These are phyloP conservation scores for Fusarium sp. DNA, from an alignment of 2,329 filamentous ascomycete species.

Conservation along the genomic window DNA sequence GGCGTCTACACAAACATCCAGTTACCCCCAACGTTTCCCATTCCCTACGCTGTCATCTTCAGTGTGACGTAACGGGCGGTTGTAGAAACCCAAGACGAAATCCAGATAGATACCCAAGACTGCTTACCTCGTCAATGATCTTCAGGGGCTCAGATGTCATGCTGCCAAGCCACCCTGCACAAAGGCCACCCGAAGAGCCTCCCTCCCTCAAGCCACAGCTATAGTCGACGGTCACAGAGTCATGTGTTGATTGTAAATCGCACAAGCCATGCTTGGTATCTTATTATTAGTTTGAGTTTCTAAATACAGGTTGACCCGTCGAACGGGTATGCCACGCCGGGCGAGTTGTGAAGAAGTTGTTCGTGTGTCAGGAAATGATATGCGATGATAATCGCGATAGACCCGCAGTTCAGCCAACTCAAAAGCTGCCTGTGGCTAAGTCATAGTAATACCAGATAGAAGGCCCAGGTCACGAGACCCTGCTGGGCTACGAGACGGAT, in stretches of 20 bases:
- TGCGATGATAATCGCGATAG: constrained; percentile 24
- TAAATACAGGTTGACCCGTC: constrained; percentile 34
- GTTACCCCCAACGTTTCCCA: not conserved
- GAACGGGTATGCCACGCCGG: not conserved
- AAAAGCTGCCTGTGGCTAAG: constrained; percentile 14
- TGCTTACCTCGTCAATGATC: not conserved
- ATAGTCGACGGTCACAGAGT: not conserved
- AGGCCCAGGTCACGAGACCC: constrained; percentile 9
- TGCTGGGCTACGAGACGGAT: not conserved
- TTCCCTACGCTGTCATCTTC: not conserved
- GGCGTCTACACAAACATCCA: too few species aligned
- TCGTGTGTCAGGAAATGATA: constrained; percentile 11
- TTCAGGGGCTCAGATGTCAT: not conserved
- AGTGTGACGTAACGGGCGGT: not conserved
- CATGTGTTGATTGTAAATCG: not conserved
- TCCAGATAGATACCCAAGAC: not conserved
- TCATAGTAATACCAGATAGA: constrained; percentile 11
- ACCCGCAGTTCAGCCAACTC: constrained; percentile 13
- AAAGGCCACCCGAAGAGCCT: not conserved
- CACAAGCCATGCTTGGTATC: constrained; percentile 20
- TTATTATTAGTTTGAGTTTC: constrained; percentile 43
- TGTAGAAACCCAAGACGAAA: not conserved
- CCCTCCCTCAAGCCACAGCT: too few species aligned
- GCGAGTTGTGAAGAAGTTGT: constrained; percentile 5
- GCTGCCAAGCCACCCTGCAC: too few species aligned